Evolutionary conservation across 768 basidiomycete genomes (phyloP).

Genomic region (Mycena leptocephala): DNA sequence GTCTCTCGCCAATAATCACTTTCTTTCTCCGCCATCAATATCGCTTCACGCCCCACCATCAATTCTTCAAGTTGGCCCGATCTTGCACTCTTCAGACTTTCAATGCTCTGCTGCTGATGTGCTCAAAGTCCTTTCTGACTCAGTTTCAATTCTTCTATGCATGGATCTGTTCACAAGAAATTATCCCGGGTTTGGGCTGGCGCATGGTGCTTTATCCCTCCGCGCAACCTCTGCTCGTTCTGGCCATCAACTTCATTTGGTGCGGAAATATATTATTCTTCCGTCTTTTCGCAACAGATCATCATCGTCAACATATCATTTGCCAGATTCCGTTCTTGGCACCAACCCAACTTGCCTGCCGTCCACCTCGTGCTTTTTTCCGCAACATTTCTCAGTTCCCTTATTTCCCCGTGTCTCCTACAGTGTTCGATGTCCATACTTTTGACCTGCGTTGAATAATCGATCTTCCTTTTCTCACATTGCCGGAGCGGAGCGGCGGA

Average conservation of each 20-base stretch:
- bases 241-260: not conserved
- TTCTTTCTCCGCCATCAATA: not conserved
- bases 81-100: not conserved
- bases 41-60: not conserved
- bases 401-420: too few relatives aligned
- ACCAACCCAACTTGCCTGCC: too few relatives aligned
- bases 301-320: too few relatives aligned
- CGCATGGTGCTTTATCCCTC: not conserved
- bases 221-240: not conserved
- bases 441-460: too few relatives aligned
- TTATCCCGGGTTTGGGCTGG: not conserved
- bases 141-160: not conserved
- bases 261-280: too few relatives aligned
- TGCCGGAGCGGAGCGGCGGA: too few relatives aligned
- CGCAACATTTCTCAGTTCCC: not conserved
- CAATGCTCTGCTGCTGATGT: not conserved
- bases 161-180: not conserved
- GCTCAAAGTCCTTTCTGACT: too few relatives aligned
- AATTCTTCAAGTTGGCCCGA: not conserved
- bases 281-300: too few relatives aligned
- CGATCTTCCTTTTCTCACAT: too few relatives aligned
- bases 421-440: too few relatives aligned
- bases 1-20: not conserved
- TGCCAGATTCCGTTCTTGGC: too few relatives aligned
- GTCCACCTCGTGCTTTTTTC: too few relatives aligned